Percentiles rank a stretch among this genome's conserved stretches.
phyloP scores from a whole-genome alignment of 768 basidiomycete species.

The Gelatoporia subvermispora region DNA sequence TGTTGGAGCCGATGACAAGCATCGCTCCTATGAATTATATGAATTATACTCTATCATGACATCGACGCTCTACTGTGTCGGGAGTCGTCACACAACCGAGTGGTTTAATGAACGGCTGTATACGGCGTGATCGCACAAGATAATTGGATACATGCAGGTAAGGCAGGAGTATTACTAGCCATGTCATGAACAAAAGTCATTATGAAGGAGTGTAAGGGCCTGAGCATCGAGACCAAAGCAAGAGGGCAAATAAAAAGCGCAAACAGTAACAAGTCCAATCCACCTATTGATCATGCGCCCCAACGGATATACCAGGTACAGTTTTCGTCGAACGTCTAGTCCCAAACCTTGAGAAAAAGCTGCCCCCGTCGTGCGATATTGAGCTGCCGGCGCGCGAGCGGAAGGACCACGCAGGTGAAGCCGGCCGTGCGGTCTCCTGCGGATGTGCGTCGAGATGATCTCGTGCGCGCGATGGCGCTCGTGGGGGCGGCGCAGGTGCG shows the following conservation, averaged over 20 bases:
- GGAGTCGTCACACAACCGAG: too few species aligned
- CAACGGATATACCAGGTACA: slow-evolving; percentile 7
- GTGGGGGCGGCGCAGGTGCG: slow-evolving; percentile 25
- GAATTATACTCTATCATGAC: too few species aligned
- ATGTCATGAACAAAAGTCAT: slow-evolving; percentile 2
- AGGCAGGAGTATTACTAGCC: not conserved
- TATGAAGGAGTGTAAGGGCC: slow-evolving; percentile 15
- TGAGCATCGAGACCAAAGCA: slow-evolving; percentile 10
- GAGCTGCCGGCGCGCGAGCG: slow-evolving; percentile 75
- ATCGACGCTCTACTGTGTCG: too few species aligned
- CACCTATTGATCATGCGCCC: slow-evolving; percentile 13
- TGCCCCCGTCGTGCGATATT: slow-evolving; percentile 58
- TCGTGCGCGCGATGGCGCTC: slow-evolving; percentile 33
- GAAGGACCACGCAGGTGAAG: slow-evolving; percentile 82
- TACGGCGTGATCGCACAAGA: slow-evolving; percentile 17
- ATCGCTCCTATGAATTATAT: too few species aligned
- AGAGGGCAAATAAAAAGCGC: not conserved
- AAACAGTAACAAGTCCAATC: not conserved
- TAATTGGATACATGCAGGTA: slow-evolving; percentile 9
- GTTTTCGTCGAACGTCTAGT: slow-evolving; percentile 54
- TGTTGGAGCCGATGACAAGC: too few species aligned
- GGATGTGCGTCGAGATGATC: slow-evolving; percentile 49
- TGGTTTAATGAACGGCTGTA: slow-evolving; percentile 11
- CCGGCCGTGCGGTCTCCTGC: slow-evolving; percentile 51
- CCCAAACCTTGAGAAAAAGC: slow-evolving; percentile 75